These are phyloP conservation scores for Galerina sulciceps DNA, from an alignment of 768 basidiomycete species.

Conservation along the genomic window DNA sequence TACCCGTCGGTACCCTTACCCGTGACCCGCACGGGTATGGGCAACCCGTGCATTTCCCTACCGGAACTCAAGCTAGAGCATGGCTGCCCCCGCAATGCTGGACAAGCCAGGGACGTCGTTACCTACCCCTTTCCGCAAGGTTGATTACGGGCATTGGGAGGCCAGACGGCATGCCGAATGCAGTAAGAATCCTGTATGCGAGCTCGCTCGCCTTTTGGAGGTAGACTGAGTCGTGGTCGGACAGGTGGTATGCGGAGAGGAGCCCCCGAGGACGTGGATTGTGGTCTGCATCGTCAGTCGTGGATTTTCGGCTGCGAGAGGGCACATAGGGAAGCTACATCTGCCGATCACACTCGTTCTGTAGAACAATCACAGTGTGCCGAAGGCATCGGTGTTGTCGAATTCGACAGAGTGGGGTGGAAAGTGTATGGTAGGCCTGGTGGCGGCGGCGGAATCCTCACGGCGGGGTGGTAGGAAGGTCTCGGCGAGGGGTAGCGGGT, in stretches of 20 bases:
- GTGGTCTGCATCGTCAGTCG: slow-evolving; percentile 62
- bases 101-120: slow-evolving; percentile 65
- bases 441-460: no score
- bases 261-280: slow-evolving; percentile 93
- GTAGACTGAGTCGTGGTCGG: slow-evolving; percentile 67
- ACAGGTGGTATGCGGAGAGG: slow-evolving; percentile 83
- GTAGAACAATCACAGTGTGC: no score
- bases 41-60: no score
- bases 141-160: slow-evolving; percentile 85
- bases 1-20: no score
- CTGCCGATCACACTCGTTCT: no score
- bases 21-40: no score
- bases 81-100: slow-evolving; percentile 84
- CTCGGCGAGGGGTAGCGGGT: no score
- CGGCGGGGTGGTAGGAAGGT: no score
- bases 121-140: slow-evolving; percentile 61
- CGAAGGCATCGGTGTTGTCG: no score
- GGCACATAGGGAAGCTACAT: neutral
- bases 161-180: slow-evolving; percentile 81
- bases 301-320: neutral
- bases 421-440: no score
- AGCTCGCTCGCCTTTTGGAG: slow-evolving; percentile 82
- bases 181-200: slow-evolving; percentile 82
- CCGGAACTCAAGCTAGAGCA: slow-evolving; percentile 88
- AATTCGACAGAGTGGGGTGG: no score